Evolutionary conservation across 176 grass and related monocot species (phyloP).

Genomic region (Raddia guianensis): DNA sequence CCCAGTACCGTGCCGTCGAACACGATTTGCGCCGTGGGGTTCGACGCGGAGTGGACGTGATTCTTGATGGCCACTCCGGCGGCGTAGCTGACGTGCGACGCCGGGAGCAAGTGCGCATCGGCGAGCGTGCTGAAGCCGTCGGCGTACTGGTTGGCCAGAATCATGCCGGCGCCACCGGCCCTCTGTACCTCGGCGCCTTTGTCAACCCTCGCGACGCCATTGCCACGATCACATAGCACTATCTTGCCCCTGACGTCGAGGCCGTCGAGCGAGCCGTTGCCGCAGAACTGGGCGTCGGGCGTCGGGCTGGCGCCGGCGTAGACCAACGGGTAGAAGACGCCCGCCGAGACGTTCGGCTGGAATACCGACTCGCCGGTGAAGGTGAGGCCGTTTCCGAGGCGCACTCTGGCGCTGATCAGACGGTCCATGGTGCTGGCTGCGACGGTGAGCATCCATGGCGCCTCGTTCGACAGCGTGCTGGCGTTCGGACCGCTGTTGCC

Average conservation of each 20-base stretch:
- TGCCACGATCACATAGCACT: conserved; percentile 38
- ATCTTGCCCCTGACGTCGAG: conserved; percentile 55
- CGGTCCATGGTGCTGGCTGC: conserved; percentile 45
- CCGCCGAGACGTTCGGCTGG: conserved; percentile 19
- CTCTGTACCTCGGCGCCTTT: not conserved
- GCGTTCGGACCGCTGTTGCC: conserved; percentile 35
- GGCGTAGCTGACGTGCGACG: conserved; percentile 42
- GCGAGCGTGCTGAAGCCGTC: conserved; percentile 41
- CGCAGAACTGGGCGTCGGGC: not conserved
- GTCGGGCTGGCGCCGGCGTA: not conserved
- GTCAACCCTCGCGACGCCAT: not conserved
- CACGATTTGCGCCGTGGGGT: conserved; percentile 53
- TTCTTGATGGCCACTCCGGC: conserved; percentile 36
- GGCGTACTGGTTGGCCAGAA: conserved; percentile 5
- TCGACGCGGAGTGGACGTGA: conserved; percentile 56
- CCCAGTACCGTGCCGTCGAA: conserved; percentile 58
- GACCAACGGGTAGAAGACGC: not conserved
- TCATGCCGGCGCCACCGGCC: conserved; percentile 42
- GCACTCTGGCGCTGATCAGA: conserved; percentile 34
- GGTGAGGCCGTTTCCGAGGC: conserved; percentile 50
- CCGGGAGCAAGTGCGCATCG: conserved; percentile 42
- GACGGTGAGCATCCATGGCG: conserved; percentile 85
- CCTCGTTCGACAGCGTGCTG: conserved; percentile 56
- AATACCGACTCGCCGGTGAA: conserved; percentile 63
- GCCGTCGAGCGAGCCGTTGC: conserved; percentile 18